These are phyloP conservation scores for Plasmodium chabaudi DNA, from an alignment of 169 alveolate genomes.

Conservation along the genomic window DNA sequence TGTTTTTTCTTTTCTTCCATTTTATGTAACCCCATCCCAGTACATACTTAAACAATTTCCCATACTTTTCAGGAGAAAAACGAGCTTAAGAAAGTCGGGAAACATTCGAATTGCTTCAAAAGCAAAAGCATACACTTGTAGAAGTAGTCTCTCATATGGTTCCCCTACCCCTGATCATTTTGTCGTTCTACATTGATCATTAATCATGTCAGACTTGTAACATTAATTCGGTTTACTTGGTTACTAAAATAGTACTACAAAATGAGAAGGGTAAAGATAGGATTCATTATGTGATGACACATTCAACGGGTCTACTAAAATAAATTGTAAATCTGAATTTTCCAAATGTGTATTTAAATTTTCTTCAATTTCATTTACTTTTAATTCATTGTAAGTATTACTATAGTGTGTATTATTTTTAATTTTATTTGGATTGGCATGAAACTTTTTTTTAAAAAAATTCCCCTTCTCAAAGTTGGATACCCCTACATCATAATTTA, in stretches of 20 bases:
- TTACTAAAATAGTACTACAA: constrained; percentile 11
- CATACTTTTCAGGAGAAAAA: not conserved
- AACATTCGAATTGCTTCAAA: too few species aligned
- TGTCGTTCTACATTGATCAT: too few species aligned
- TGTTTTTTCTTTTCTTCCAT: not conserved
- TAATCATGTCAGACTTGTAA: too few species aligned
- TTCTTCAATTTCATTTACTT: constrained; percentile 29
- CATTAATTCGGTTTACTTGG: too few species aligned
- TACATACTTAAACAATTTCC: not conserved
- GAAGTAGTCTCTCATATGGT: too few species aligned
- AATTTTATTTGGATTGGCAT: too few species aligned
- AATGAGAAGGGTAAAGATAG: constrained; percentile 46
- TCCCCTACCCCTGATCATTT: too few species aligned
- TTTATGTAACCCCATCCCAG: not conserved
- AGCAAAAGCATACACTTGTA: too few species aligned
- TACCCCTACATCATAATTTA: not conserved
- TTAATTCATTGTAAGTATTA: constrained; percentile 1
- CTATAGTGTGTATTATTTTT: not conserved
- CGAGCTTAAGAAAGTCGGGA: not conserved
- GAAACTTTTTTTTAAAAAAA: too few species aligned
- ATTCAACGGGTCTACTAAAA: constrained; percentile 41
- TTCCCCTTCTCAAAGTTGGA: too few species aligned
- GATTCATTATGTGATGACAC: not conserved
- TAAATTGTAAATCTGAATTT: constrained; percentile 28
- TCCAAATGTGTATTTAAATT: constrained; percentile 14